Evolutionary conservation across 2,329 filamentous ascomycete species (phyloP), one percentile per base, ranked within the genome.

Genomic region (Delphinella strobiligena): DNA sequence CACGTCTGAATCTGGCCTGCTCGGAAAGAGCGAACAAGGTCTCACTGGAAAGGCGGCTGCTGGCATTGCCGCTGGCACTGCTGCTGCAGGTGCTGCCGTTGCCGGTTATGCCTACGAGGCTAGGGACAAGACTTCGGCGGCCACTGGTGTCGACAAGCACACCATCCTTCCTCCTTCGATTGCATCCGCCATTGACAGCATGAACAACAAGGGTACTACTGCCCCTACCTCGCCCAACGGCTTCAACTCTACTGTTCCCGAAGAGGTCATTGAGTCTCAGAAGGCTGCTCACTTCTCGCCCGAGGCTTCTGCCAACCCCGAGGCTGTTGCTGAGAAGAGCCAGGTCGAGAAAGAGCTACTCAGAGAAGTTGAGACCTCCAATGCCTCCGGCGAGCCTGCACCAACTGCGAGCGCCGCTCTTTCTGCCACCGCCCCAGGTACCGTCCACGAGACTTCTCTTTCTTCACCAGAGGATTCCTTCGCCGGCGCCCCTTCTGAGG

Each of bases 241-340:
- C 12, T 12, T 27, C 24, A 16, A 16, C 30, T 8, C 7, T 5
- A 16, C 24, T 16, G 53, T 56, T 1, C 54, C 55, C 14, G 41
- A 46, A 10, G 50, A 50, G 35, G 54, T 57, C 16, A 45, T 45
- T 14, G 48, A 47, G 9, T 54, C 51, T 22, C 54, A 56, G 69
- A 4, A 51, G 55, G 14, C 64, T 38, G 71, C 81, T 16, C 72
- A 75, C 40, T 59, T 69, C 51, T 68, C 66, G 45, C 80, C 83
- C 7, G 85, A 91, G 61, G 84, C 84, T 24, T 74, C 81, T 27
- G 72, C 73, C 40, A 80, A 78, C 59, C 66, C 75, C 2, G 69
- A 70, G 40, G 81, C 78, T 14, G 82, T 91, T 5, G 63, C 72
- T 46, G 82, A 88, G 51, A 91, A 91, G 73, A 75, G 74, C 57